These are phyloP conservation scores for Sporobolomyces roseus DNA, from an alignment of 768 basidiomycete genomes.

Conservation along the genomic window DNA sequence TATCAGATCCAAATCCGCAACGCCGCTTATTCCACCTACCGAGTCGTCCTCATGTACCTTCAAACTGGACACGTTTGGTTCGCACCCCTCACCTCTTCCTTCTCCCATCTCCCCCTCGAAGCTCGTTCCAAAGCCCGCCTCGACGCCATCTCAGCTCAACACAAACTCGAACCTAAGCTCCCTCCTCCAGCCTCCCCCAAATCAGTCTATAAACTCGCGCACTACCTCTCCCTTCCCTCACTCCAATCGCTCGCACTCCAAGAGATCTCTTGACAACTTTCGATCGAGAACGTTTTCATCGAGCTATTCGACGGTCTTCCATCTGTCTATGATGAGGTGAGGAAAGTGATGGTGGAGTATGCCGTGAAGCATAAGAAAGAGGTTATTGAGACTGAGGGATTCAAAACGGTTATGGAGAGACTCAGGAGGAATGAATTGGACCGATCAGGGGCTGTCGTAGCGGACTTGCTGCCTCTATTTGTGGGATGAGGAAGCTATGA, in stretches of 20 bases:
- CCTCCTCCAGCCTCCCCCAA: slow-evolving; percentile 22
- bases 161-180: not conserved
- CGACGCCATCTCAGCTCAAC: too few species aligned
- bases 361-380: not conserved
- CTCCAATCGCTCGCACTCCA: slow-evolving; percentile 14
- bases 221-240: slow-evolving; percentile 5
- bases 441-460: not conserved
- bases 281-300: slow-evolving; percentile 1
- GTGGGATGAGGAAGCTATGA: not conserved
- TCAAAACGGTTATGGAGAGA: too few species aligned
- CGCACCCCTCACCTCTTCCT: slow-evolving; percentile 4
- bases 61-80: slow-evolving; percentile 5
- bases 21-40: slow-evolving; percentile 2
- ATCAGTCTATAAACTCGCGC: slow-evolving; percentile 18
- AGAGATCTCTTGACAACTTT: not conserved
- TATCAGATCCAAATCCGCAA: not conserved
- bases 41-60: slow-evolving; percentile 8
- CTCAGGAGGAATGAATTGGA: not conserved
- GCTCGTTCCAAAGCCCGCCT: not conserved
- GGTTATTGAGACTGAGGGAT: not conserved
- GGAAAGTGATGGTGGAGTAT: not conserved
- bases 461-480: not conserved
- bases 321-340: not conserved
- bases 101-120: not conserved
- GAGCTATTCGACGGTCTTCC: not conserved